A percentile compares a stretch with the other conserved stretches of the same genome.
Evolutionary conservation across 306 rosid genomes (phyloP).

Genomic region (Leucaena leucocephala): DNA sequence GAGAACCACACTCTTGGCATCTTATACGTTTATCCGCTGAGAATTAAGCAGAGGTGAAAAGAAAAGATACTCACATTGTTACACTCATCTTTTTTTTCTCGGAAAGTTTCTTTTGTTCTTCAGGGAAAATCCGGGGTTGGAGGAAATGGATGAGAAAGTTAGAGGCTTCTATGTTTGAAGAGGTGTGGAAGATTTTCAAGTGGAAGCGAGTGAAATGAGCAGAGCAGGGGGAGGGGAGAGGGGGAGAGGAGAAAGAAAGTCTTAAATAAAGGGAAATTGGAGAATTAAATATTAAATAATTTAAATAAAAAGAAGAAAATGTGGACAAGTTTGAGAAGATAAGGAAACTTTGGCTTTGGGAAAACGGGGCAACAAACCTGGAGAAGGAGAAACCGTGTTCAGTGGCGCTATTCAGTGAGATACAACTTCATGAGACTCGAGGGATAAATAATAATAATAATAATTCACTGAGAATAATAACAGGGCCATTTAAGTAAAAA

Average conservation of each 20-base stretch:
- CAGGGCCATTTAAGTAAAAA: no score
- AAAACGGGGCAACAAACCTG: slow-evolving; percentile 41
- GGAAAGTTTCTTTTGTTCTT: not conserved
- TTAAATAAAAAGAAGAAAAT: not conserved
- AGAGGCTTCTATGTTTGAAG: not conserved
- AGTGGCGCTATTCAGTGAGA: slow-evolving; percentile 35
- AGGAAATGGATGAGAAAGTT: not conserved
- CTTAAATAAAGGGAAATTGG: not conserved
- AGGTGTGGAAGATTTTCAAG: not conserved
- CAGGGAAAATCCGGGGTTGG: not conserved
- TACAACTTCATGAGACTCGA: not conserved
- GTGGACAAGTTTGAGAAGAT: slow-evolving; percentile 15
- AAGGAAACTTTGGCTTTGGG: slow-evolving; percentile 46
- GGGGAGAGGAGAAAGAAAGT: not conserved
- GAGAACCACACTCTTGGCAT: no score
- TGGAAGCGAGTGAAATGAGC: not conserved
- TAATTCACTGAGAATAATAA: no score
- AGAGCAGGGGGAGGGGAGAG: no score
- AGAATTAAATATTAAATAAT: no score
- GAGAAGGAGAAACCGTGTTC: slow-evolving; percentile 27
- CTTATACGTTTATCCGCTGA: not conserved
- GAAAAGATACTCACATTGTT: no score
- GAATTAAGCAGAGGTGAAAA: slow-evolving; percentile 30
- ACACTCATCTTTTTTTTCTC: not conserved
- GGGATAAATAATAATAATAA: no score